phyloP scores from a whole-genome alignment of 352 stramenopile genomes.

The Pythium diclinum region DNA sequence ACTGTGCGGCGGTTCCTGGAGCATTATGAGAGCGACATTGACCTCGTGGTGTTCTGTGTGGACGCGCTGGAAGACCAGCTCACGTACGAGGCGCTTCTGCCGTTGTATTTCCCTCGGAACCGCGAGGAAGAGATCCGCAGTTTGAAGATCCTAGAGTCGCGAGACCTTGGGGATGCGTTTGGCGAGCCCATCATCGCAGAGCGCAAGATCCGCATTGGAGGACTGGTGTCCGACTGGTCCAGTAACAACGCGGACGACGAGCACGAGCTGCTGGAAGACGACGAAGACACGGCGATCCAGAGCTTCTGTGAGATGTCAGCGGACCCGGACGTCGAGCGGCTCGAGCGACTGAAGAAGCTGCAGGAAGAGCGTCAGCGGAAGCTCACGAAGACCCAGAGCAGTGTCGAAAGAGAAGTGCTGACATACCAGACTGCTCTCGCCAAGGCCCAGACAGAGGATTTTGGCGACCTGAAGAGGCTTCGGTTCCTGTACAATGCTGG shows the following conservation, averaged over 20 bases:
- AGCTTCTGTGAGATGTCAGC: slow-evolving; percentile 58
- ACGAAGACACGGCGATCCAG: slow-evolving; percentile 44
- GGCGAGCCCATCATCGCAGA: slow-evolving; percentile 80
- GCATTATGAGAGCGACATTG: slow-evolving; percentile 54
- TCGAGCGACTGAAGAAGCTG: slow-evolving; percentile 38
- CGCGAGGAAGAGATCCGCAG: slow-evolving; percentile 35
- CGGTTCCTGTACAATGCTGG: slow-evolving; percentile 68
- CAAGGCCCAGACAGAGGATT: slow-evolving; percentile 47
- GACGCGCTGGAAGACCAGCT: slow-evolving; percentile 58
- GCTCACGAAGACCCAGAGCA: slow-evolving; percentile 21
- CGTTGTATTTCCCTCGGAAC: slow-evolving; percentile 71
- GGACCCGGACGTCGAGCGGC: slow-evolving; percentile 54
- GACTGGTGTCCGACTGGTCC: slow-evolving; percentile 13
- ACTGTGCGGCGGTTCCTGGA: slow-evolving; percentile 81
- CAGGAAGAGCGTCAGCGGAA: slow-evolving; percentile 40
- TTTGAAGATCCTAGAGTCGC: slow-evolving; percentile 24
- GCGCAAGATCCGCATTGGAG: slow-evolving; percentile 71
- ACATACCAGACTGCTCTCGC: slow-evolving; percentile 46
- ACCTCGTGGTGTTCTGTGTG: slow-evolving; percentile 64
- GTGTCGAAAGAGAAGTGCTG: slow-evolving; percentile 15
- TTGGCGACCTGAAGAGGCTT: slow-evolving; percentile 49
- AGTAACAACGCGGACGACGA: slow-evolving; percentile 27
- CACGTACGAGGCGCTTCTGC: slow-evolving; percentile 59
- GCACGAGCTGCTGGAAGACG: slow-evolving; percentile 23
- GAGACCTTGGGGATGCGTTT: slow-evolving; percentile 61